Conservation (phyloP, 208 protist genomes). For the Trypanosoma melophagium region DNA sequence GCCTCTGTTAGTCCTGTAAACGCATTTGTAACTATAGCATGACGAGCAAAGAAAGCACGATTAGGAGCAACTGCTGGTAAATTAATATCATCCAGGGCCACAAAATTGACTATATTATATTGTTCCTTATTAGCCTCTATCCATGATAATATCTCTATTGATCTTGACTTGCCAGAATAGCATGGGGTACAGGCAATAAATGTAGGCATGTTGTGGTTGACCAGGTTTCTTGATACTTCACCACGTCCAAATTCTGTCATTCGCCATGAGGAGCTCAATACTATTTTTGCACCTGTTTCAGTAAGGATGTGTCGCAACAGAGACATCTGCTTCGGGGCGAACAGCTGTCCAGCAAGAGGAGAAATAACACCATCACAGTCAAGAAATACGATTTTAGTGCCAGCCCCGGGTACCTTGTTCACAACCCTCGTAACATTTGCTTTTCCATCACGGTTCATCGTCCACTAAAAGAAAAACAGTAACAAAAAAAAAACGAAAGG, state of each 20-base stretch:
- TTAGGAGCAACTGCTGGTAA: slow-evolving; percentile 48
- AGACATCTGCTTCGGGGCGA: slow-evolving; percentile 54
- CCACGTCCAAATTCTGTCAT: slow-evolving; percentile 57
- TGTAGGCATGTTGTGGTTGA: slow-evolving; percentile 36
- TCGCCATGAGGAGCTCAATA: slow-evolving; percentile 72
- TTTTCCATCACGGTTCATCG: background rate
- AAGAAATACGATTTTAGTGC: slow-evolving; percentile 68
- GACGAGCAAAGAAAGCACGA: slow-evolving; percentile 55
- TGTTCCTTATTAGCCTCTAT: slow-evolving; percentile 50
- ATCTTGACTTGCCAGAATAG: slow-evolving; percentile 31
- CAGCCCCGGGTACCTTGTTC: background rate
- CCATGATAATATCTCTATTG: slow-evolving; percentile 63
- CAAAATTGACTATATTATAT: slow-evolving; percentile 73
- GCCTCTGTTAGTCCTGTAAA: slow-evolving; percentile 53
- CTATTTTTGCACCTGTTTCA: slow-evolving; percentile 59
- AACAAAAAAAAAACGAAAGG: background rate
- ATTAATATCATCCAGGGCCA: slow-evolving; percentile 75
- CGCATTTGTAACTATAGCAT: slow-evolving; percentile 55
- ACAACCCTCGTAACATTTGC: background rate
- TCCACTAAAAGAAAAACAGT: background rate
- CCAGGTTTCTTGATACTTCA: slow-evolving; percentile 58
- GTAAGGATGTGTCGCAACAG: slow-evolving; percentile 47
- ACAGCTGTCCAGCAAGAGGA: slow-evolving; percentile 38
- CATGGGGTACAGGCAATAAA: slow-evolving; percentile 64
- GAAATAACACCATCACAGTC: slow-evolving; percentile 81